phyloP scores from a whole-genome alignment of 257 asterid genomes.

The Anisodus tanguticus region DNA sequence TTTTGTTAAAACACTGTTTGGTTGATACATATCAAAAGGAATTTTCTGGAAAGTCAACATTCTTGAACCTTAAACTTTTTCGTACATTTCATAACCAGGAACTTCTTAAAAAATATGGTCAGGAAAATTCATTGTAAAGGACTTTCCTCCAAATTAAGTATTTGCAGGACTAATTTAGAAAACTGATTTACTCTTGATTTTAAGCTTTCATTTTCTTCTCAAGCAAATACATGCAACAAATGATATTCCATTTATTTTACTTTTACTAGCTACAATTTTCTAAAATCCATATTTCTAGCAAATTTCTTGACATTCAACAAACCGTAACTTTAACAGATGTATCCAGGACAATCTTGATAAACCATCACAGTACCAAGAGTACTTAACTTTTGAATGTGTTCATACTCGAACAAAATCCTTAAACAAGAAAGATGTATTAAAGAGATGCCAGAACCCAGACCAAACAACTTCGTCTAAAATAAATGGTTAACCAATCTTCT shows the following conservation, averaged over 20 bases:
- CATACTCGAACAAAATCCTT: neutral
- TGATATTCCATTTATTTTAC: slow-evolving; percentile 5
- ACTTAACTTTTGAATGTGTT: neutral
- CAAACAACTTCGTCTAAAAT: slow-evolving; percentile 8
- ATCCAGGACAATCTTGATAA: neutral
- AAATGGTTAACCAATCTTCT: neutral
- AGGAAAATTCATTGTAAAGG: neutral
- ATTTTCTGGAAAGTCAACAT: neutral
- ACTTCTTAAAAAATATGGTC: neutral
- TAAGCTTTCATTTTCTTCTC: slow-evolving; percentile 14
- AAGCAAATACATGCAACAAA: slow-evolving; percentile 22
- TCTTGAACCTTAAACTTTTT: neutral
- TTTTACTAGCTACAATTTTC: neutral
- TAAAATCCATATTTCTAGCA: neutral
- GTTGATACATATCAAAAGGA: neutral
- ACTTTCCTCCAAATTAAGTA: neutral
- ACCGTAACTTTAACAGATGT: slow-evolving; percentile 14
- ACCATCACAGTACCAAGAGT: neutral
- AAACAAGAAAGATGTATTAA: neutral
- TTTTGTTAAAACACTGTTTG: neutral
- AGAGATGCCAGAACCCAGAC: neutral
- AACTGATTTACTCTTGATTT: neutral
- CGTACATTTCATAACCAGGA: neutral
- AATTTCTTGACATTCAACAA: slow-evolving; percentile 18
- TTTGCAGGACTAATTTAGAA: neutral